phyloP scores from a whole-genome alignment of 345 rosid species.

The Lagerstroemia speciosa region DNA sequence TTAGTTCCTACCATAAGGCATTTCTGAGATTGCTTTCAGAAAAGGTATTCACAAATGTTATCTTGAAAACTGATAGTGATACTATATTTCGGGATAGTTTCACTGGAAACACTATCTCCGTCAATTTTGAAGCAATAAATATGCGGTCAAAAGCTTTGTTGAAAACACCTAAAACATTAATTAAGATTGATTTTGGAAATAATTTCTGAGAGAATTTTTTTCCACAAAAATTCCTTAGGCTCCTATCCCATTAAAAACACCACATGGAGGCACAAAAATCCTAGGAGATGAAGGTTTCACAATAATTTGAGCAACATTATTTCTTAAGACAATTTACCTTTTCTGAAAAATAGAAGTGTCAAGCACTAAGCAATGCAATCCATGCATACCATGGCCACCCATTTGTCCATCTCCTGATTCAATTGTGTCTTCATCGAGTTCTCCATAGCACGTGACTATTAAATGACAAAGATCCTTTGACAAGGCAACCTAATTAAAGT shows the following conservation, averaged over 20 bases:
- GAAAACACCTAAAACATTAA: background rate
- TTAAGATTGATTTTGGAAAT: background rate
- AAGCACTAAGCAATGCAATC: conserved; percentile 64
- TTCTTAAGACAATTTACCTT: conserved; percentile 27
- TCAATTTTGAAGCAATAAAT: background rate
- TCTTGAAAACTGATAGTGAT: background rate
- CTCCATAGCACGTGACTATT: conserved; percentile 74
- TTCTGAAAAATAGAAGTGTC: conserved; percentile 77
- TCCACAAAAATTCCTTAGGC: background rate
- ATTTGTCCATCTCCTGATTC: conserved; percentile 26
- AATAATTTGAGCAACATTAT: background rate
- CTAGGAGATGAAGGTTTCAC: background rate
- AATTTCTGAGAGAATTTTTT: background rate
- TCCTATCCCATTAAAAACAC: background rate
- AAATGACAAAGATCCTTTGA: conserved; percentile 82
- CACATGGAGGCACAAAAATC: background rate
- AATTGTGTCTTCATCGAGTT: conserved; percentile 38
- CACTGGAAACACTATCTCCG: background rate
- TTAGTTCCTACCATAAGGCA: background rate
- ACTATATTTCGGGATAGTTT: background rate
- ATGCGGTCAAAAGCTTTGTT: background rate
- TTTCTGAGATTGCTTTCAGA: background rate
- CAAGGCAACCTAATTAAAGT: conserved; percentile 56
- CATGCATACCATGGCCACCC: conserved; percentile 32
- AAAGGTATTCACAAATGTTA: background rate